Conservation (phyloP, 331 rosid genomes). For the Acacia concinna region DNA sequence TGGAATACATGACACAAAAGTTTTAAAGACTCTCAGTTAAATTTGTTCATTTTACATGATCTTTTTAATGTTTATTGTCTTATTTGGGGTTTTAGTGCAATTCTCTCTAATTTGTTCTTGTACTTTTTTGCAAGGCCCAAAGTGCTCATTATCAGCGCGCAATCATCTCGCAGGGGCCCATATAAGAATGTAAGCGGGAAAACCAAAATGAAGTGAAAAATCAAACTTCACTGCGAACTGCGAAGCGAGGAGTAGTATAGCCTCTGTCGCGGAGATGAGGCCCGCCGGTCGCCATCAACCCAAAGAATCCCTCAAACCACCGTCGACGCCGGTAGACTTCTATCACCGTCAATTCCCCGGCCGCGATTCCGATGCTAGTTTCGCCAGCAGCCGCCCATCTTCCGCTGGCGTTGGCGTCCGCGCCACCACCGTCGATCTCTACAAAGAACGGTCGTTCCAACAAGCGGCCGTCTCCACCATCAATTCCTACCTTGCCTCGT, state of each 20-base stretch:
- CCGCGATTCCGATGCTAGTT: constrained; percentile 89
- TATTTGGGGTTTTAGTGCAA: too few species aligned
- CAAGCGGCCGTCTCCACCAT: constrained; percentile 56
- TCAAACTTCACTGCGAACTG: background rate
- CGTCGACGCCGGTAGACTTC: constrained; percentile 42
- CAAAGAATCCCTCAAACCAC: constrained; percentile 54
- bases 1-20: too few species aligned
- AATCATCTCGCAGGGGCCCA: background rate
- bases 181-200: background rate
- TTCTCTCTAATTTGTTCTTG: too few species aligned
- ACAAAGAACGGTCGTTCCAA: constrained; percentile 77
- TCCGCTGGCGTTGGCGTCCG: constrained; percentile 51
- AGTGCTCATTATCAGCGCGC: background rate
- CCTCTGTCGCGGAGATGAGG: constrained; percentile 51
- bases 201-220: background rate
- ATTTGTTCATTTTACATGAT: too few species aligned
- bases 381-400: constrained; percentile 88
- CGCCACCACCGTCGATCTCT: constrained; percentile 53
- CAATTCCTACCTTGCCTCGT: constrained; percentile 59
- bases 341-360: constrained; percentile 31
- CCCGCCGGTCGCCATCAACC: constrained; percentile 55
- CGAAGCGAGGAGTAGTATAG: background rate
- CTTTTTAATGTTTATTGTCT: too few species aligned
- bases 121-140: background rate
- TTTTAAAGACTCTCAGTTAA: too few species aligned